Conservation (phyloP, 306 rosid genomes). For the Quercus dentata region DNA sequence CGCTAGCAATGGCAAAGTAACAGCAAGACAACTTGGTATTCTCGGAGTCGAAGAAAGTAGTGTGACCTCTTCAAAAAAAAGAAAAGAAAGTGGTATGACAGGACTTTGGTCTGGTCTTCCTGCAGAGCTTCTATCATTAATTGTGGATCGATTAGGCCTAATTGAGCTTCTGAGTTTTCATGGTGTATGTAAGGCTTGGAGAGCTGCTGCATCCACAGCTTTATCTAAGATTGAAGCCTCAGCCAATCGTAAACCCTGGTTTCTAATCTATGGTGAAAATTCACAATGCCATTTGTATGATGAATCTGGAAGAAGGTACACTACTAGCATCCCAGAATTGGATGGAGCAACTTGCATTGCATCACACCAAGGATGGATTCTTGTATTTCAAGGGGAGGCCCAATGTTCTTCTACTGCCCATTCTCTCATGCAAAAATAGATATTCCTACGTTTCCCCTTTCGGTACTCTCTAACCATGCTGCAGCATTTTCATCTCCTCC, state of each 20-base stretch:
- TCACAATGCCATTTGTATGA: not conserved
- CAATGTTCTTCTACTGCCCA: conserved; percentile 22
- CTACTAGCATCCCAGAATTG: not conserved
- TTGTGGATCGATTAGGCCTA: conserved; percentile 8
- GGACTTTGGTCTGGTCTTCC: conserved; percentile 6
- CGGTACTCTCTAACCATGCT: not conserved
- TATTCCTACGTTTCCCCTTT: conserved; percentile 2
- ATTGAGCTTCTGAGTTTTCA: conserved; percentile 19
- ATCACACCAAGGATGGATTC: conserved; percentile 29
- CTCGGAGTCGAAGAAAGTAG: not conserved
- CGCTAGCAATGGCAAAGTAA: not conserved
- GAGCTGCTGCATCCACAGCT: conserved; percentile 1
- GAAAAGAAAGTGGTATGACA: not conserved
- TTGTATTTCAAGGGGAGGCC: conserved; percentile 7
- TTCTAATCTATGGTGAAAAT: conserved; percentile 11
- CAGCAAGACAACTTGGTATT: not conserved
- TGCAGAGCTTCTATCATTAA: not conserved
- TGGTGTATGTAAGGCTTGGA: conserved; percentile 24
- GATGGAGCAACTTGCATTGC: conserved; percentile 28
- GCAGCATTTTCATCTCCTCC: conserved; percentile 34
- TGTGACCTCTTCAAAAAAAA: too few relatives aligned
- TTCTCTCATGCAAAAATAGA: conserved; percentile 18
- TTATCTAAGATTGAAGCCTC: conserved; percentile 14
- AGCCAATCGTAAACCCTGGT: not conserved
- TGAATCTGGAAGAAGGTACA: not conserved